Percentiles rank a stretch among this genome's conserved stretches.
Evolutionary conservation across 257 asterid species (phyloP).

Genomic region (Ajuga chamaepitys): DNA sequence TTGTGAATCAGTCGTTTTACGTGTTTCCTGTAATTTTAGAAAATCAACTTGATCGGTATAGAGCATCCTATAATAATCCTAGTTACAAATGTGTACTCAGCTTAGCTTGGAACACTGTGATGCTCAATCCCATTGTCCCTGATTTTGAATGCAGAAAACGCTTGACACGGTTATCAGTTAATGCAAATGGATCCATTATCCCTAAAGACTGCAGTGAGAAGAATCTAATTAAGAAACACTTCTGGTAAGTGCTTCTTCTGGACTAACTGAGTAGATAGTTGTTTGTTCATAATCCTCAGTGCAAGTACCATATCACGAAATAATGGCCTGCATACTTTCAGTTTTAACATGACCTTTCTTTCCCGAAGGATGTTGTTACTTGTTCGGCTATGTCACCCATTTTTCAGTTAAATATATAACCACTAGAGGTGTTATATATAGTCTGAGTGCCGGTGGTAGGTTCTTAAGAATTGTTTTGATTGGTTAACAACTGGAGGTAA

Average conservation of each 20-base stretch:
- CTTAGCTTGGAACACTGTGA: background rate
- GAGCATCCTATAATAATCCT: constrained; percentile 2
- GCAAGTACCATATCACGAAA: background rate
- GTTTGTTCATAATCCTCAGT: constrained; percentile 3
- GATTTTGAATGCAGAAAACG: constrained; percentile 48
- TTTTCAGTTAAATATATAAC: background rate
- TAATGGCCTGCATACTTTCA: background rate
- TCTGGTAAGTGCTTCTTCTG: constrained; percentile 47
- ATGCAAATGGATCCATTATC: constrained; percentile 79
- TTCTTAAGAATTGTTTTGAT: background rate
- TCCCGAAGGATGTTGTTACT: background rate
- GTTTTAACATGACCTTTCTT: background rate
- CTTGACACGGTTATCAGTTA: constrained; percentile 72
- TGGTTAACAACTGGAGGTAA: background rate
- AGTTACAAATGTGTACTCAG: background rate
- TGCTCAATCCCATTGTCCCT: constrained; percentile 5
- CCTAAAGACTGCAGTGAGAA: constrained; percentile 69
- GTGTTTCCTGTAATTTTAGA: background rate
- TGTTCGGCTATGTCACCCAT: background rate
- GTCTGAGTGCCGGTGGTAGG: background rate
- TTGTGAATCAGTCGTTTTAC: background rate
- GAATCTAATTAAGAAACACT: constrained; percentile 65
- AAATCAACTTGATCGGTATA: background rate
- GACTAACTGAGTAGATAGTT: background rate
- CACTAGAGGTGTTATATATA: background rate